phyloP scores from a whole-genome alignment of 192 early-diverging fungal genomes.

The Hyaloraphidium curvatum region DNA sequence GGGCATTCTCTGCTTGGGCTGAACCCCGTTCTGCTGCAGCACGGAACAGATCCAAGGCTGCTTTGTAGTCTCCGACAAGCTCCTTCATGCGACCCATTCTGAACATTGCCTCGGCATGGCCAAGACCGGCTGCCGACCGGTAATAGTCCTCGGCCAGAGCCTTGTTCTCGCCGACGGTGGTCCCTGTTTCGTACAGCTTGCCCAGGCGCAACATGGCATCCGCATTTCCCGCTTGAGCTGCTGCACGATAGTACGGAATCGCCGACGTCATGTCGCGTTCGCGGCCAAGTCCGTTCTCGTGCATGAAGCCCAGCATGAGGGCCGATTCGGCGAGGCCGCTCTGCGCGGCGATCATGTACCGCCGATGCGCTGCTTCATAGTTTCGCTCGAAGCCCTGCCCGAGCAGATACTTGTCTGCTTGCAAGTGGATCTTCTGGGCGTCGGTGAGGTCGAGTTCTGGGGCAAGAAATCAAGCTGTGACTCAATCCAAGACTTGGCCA shows the following conservation, averaged over 20 bases:
- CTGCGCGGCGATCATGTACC: constrained; percentile 22
- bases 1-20: too few relatives aligned
- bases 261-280: constrained; percentile 18
- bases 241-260: neutral
- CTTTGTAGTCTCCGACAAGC: too few relatives aligned
- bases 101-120: too few relatives aligned
- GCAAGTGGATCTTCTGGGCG: constrained; percentile 20
- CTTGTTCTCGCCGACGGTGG: neutral
- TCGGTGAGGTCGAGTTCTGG: constrained; percentile 25
- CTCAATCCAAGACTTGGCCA: neutral
- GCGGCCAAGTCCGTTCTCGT: constrained; percentile 27
- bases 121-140: neutral
- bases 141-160: neutral
- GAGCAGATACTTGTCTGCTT: constrained; percentile 28
- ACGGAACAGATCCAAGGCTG: too few relatives aligned
- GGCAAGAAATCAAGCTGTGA: neutral
- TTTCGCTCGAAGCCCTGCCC: constrained; percentile 23
- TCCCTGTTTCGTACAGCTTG: neutral
- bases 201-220: neutral
- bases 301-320: constrained; percentile 31
- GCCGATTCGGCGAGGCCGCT: constrained; percentile 15
- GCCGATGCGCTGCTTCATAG: constrained; percentile 26
- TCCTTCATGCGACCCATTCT: too few relatives aligned
- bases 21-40: too few relatives aligned
- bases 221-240: neutral